Percentiles rank a stretch among this genome's conserved stretches.
Evolutionary conservation across 2,329 filamentous ascomycete species (phyloP).

Genomic region (Colletotrichum incanum): DNA sequence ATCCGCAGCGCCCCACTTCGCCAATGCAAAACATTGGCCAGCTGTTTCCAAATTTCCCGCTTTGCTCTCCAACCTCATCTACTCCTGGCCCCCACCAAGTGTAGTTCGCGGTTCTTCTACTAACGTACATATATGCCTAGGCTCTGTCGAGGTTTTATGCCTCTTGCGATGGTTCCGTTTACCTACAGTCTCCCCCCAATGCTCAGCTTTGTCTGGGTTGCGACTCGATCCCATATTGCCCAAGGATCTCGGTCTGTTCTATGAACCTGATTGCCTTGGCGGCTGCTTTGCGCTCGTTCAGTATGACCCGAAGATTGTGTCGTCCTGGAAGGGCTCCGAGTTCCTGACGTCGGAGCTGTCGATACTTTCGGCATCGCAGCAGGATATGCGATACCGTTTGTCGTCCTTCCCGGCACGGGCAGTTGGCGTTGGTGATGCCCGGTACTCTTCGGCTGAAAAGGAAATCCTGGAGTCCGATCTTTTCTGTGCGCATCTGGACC

Average conservation of each 20-base stretch:
- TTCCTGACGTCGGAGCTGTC: slow-evolving; percentile 22
- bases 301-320: slow-evolving; percentile 30
- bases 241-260: slow-evolving; percentile 40
- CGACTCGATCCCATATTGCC: slow-evolving; percentile 16
- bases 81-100: not conserved
- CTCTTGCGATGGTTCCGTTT: not conserved
- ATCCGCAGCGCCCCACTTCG: slow-evolving; percentile 28
- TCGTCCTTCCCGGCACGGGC: slow-evolving; percentile 36
- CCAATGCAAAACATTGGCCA: slow-evolving; percentile 27
- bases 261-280: slow-evolving; percentile 39
- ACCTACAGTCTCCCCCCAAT: slow-evolving; percentile 13
- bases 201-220: slow-evolving; percentile 28
- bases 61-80: not conserved
- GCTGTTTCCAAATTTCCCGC: not conserved
- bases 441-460: slow-evolving; percentile 40
- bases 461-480: slow-evolving; percentile 36
- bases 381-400: slow-evolving; percentile 39
- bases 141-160: slow-evolving; percentile 12
- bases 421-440: slow-evolving; percentile 25
- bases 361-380: slow-evolving; percentile 16
- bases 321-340: slow-evolving; percentile 27
- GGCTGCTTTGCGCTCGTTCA: slow-evolving; percentile 40
- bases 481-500: slow-evolving; percentile 27
- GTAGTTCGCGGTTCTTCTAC: slow-evolving; percentile 24
- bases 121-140: slow-evolving; percentile 11